phyloP scores from a whole-genome alignment of 2,329 filamentous ascomycete genomes.

The Clonostachys solani region DNA sequence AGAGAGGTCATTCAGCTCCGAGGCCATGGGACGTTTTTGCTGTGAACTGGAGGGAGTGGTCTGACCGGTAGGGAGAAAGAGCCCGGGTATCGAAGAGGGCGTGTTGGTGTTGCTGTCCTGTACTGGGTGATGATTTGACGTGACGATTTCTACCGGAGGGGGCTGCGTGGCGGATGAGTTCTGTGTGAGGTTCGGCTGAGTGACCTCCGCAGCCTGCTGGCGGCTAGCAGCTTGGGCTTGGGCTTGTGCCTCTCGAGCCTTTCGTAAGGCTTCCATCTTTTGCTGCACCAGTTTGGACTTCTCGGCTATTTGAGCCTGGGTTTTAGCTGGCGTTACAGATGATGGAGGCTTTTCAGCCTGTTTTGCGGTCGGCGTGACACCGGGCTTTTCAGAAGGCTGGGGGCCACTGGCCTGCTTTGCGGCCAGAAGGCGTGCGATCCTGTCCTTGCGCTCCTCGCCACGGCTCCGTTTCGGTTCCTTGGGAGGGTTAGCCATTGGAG shows the following conservation, averaged over 20 bases:
- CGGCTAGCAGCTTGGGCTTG: conserved; percentile 2
- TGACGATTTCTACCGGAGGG: not conserved
- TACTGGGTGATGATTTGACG: not conserved
- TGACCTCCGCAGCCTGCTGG: conserved; percentile 1
- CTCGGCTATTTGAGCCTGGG: conserved; percentile 41
- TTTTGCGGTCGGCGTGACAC: too few relatives aligned
- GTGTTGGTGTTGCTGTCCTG: not conserved
- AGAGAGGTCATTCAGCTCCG: conserved; percentile 62
- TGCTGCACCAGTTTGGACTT: conserved; percentile 72
- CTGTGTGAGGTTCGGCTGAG: conserved; percentile 1
- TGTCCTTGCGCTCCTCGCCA: conserved; percentile 67
- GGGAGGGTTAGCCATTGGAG: not conserved
- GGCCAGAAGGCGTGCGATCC: conserved; percentile 73
- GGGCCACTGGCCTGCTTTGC: conserved; percentile 57
- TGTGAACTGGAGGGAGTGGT: not conserved
- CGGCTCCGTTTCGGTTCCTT: not conserved
- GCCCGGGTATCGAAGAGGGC: conserved; percentile 25
- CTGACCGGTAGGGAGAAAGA: conserved; percentile 24
- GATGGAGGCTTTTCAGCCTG: conserved; percentile 29
- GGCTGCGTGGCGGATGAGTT: too few relatives aligned
- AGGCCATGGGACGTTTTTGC: conserved; percentile 50
- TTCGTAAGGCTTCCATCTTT: conserved; percentile 73
- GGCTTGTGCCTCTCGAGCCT: conserved; percentile 41
- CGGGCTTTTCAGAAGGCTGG: conserved; percentile 4
- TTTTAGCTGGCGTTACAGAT: conserved; percentile 9